A percentile compares a stretch with the other conserved stretches of the same genome.
These are phyloP conservation scores for Astrocystis sublimbata DNA, from an alignment of 495 filamentous ascomycete species.

Conservation along the genomic window DNA sequence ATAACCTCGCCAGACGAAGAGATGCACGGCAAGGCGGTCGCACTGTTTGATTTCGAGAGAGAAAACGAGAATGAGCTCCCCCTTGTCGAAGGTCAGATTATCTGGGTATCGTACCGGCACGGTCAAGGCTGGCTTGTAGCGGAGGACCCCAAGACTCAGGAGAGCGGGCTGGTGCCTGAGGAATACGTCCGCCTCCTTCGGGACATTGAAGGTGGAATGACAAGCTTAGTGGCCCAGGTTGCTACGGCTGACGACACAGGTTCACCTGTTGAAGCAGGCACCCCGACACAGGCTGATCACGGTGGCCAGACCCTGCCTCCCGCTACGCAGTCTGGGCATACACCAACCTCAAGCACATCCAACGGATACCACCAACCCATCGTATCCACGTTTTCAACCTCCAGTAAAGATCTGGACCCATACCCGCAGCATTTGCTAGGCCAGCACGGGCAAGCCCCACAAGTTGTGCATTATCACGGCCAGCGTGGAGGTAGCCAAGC, in stretches of 20 bases:
- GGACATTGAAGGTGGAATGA: conserved; percentile 76
- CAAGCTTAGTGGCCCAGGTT: conserved; percentile 50
- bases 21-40: conserved; percentile 96
- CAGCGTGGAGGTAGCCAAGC: conserved; percentile 61
- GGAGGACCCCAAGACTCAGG: conserved; percentile 86
- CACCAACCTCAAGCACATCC: conserved; percentile 29
- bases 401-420: conserved; percentile 70
- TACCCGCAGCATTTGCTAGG: conserved; percentile 66
- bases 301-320: conserved; percentile 29
- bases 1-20: conserved; percentile 95
- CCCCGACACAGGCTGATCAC: conserved; percentile 58
- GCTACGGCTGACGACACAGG: conserved; percentile 35
- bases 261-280: conserved; percentile 53
- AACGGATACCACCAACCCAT: conserved; percentile 66
- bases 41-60: conserved; percentile 88
- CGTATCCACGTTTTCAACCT: conserved; percentile 74
- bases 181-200: conserved; percentile 92
- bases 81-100: conserved; percentile 89
- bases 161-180: conserved; percentile 87
- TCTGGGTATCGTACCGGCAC: conserved; percentile 93
- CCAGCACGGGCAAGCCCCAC: conserved; percentile 59
- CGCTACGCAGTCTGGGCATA: conserved; percentile 38
- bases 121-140: conserved; percentile 97
- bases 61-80: conserved; percentile 97
- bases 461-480: conserved; percentile 63